A percentile compares a stretch with the other conserved stretches of the same genome.
Evolutionary conservation across 2,329 filamentous ascomycete genomes (phyloP).

Genomic region (Aspergillus clavatus): DNA sequence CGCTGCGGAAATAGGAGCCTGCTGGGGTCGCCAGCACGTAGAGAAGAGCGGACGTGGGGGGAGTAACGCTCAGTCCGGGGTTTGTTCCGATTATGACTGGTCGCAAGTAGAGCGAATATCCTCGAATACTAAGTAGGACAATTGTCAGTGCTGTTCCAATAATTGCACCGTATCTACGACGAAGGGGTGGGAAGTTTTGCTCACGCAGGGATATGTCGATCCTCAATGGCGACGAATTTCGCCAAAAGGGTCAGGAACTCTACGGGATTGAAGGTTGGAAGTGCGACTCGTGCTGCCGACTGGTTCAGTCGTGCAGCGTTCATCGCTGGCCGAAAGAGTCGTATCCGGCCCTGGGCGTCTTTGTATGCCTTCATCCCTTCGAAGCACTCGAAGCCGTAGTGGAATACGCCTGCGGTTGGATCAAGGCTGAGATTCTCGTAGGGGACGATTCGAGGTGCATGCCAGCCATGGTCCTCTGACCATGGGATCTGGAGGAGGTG

Average conservation of each 20-base stretch:
- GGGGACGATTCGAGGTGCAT: slow-evolving; percentile 62
- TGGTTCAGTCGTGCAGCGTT: slow-evolving; percentile 59
- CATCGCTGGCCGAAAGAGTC: slow-evolving; percentile 65
- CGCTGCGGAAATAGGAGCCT: neutral
- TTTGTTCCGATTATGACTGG: slow-evolving; percentile 80
- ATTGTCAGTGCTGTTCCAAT: neutral
- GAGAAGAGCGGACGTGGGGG: slow-evolving; percentile 2
- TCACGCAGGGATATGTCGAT: neutral
- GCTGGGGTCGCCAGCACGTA: slow-evolving; percentile 1
- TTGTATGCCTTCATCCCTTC: slow-evolving; percentile 70
- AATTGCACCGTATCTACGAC: neutral
- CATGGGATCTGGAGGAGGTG: slow-evolving; percentile 74
- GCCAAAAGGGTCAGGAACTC: slow-evolving; percentile 61
- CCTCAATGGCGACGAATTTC: slow-evolving; percentile 48
- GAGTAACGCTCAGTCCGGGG: slow-evolving; percentile 62
- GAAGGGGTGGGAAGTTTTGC: too few species aligned
- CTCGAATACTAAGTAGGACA: neutral
- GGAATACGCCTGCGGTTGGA: slow-evolving; percentile 69
- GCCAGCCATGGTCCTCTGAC: slow-evolving; percentile 61
- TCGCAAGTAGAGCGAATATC: slow-evolving; percentile 68
- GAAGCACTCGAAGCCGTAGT: slow-evolving; percentile 84
- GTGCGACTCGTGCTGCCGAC: slow-evolving; percentile 58
- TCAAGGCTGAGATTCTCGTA: slow-evolving; percentile 69
- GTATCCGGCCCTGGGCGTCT: slow-evolving; percentile 60
- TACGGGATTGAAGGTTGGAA: slow-evolving; percentile 64